Evolutionary conservation across 2,329 filamentous ascomycete species (phyloP).

Genomic region (Aureobasidium lini): DNA sequence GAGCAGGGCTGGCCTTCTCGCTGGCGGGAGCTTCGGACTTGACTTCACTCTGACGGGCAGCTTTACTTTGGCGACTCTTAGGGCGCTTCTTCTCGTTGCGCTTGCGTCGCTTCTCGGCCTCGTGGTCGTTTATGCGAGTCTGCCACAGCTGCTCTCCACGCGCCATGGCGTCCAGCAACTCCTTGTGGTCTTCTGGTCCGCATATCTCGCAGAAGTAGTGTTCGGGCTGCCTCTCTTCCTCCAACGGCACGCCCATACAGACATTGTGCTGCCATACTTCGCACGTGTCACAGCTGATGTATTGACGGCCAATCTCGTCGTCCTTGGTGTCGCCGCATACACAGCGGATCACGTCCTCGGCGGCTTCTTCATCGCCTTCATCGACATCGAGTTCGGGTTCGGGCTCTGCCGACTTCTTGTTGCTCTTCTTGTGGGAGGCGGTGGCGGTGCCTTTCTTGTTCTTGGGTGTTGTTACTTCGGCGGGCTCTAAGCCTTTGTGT

Average conservation of each 20-base stretch:
- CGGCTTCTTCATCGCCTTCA: conserved; percentile 41
- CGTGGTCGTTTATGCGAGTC: conserved; percentile 50
- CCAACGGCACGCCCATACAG: conserved; percentile 80
- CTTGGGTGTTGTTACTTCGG: conserved; percentile 47
- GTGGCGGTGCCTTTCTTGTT: conserved; percentile 28
- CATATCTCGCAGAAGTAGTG: conserved; percentile 93
- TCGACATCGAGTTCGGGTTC: conserved; percentile 45
- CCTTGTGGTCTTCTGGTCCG: conserved; percentile 72
- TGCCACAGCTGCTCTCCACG: conserved; percentile 86
- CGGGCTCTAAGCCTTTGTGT: conserved; percentile 79
- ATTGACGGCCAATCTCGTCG: conserved; percentile 78
- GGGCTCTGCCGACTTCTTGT: conserved; percentile 39
- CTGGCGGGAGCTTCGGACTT: conserved; percentile 15
- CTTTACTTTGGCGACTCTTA: conserved; percentile 40
- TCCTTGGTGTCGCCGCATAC: conserved; percentile 85
- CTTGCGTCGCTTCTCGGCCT: conserved; percentile 49
- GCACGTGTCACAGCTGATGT: conserved; percentile 94
- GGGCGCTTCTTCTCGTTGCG: conserved; percentile 52
- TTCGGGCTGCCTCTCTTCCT: conserved; percentile 65
- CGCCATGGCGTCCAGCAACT: conserved; percentile 68
- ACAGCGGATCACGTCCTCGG: conserved; percentile 78
- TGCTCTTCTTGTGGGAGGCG: conserved; percentile 30
- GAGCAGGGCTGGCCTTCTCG: conserved; percentile 1
- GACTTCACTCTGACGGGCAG: conserved; percentile 23
- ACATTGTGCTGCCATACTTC: conserved; percentile 96